Conservation (phyloP, 208 protist genomes). For the Leishmania guyanensis region DNA sequence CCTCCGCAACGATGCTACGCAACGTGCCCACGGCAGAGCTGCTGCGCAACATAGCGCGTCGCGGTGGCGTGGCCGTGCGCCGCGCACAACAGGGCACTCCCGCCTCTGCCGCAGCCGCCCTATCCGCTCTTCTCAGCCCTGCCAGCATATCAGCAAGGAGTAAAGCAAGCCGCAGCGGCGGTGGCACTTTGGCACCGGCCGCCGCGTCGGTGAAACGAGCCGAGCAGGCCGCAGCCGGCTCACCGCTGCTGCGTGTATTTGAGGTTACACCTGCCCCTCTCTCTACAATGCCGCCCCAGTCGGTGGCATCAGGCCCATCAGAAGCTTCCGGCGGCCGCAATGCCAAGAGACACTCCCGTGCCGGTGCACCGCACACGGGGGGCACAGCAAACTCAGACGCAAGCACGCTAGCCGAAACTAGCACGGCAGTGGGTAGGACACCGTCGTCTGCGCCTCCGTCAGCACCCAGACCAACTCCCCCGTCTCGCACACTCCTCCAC, state of each 20-base stretch:
- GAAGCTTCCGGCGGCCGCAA: background rate
- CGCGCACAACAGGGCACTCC: background rate
- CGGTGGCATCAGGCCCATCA: background rate
- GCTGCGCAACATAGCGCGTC: slow-evolving; percentile 24
- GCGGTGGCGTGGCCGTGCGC: slow-evolving; percentile 11
- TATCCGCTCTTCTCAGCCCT: slow-evolving; percentile 2
- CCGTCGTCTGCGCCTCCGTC: slow-evolving; percentile 1
- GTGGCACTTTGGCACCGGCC: background rate
- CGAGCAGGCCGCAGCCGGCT: background rate
- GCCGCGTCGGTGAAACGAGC: background rate
- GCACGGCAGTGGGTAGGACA: background rate
- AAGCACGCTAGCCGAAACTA: background rate
- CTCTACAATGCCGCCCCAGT: background rate
- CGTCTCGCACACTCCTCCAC: slow-evolving; percentile 24
- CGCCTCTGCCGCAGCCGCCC: background rate
- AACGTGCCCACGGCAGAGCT: slow-evolving; percentile 19
- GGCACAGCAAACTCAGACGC: background rate
- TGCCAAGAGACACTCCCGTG: background rate
- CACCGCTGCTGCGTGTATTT: slow-evolving; percentile 23
- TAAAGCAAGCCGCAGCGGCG: background rate
- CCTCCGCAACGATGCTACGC: background rate
- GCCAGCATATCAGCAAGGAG: background rate
- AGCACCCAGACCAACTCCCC: background rate
- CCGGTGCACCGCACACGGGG: background rate
- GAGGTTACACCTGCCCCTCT: slow-evolving; percentile 4